Evolutionary conservation across 2,329 filamentous ascomycete genomes (phyloP), one percentile per base, ranked within the genome.

Genomic region (Fusarium guadeloupense): DNA sequence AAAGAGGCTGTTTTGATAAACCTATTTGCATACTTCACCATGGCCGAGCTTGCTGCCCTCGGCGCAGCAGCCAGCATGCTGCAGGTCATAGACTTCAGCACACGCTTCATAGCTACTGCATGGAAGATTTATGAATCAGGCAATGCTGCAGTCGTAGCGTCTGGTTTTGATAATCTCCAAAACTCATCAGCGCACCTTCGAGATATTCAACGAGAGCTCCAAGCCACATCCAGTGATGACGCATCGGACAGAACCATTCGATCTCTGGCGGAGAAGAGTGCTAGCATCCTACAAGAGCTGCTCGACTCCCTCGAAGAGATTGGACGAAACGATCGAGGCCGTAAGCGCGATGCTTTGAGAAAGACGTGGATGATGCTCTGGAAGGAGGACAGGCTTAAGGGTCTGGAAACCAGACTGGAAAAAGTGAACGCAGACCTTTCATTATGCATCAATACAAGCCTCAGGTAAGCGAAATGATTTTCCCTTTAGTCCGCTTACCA

Each of bases 71-170:
- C 46, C 1, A 53, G 54, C 3, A 16, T 47, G 0, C 16, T 60
- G 9, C 55, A 59, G 12, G 31, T 60, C 3, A 20, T 60, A 2
- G 57, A 60, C 26, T 59, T 59, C 8, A 55, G 55, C 3, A 54
- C 16, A 4, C 48, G 43, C 4, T 60, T 60, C n/a, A 8, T 50
- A 14, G 34, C 17, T 5, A 60, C 48, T 1, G 14, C 51, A 1
- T 44, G 20, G 13, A 31, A 49, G 12, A 20, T 46, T 0, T 38
- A 28, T n/a, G 23, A 21, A 17, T 47, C 42, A 1, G 43, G 49
- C 12, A 9, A 6, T 0, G 9, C 30, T 9, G 3, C 31, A 21
- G 35, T 5, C 9, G 41, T 43, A 3, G 16, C 25, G 2, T 13
- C 4, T 3, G 13, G 6, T 5, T 12, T 56, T 0, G 19, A 37